Evolutionary conservation across 768 basidiomycete species (phyloP).

Genomic region (Cystobasidium tubakii): DNA sequence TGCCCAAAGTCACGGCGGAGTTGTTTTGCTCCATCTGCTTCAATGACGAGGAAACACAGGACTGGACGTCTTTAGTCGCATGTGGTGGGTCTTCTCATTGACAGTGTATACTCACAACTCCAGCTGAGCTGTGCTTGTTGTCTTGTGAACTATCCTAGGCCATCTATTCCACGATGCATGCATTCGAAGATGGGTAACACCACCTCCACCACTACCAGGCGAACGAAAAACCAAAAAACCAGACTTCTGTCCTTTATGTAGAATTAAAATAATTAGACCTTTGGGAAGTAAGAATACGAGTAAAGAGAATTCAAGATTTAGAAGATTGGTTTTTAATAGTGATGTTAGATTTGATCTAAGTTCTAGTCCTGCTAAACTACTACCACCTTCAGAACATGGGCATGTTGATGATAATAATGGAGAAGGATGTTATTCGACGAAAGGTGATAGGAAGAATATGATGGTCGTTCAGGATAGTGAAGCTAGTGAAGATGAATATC

Average conservation of each 20-base stretch:
- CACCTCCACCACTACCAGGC: neutral
- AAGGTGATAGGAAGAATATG: neutral
- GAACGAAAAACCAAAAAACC: neutral
- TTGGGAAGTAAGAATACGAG: neutral
- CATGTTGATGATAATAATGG: neutral
- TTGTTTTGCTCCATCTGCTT: conserved; percentile 26
- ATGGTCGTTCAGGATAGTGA: neutral
- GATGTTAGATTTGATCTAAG: neutral
- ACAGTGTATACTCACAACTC: neutral
- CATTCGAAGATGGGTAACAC: conserved; percentile 8
- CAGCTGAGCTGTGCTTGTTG: neutral
- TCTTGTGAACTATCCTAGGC: neutral
- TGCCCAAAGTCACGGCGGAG: conserved; percentile 27
- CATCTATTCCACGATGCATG: conserved; percentile 21
- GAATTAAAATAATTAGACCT: conserved; percentile 4
- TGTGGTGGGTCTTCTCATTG: conserved; percentile 14
- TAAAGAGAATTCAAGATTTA: conserved; percentile 21
- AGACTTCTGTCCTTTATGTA: conserved; percentile 11
- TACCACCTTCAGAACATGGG: neutral
- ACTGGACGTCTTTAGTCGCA: conserved; percentile 19
- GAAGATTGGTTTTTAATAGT: conserved; percentile 16
- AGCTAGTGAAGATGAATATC: neutral
- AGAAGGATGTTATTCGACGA: neutral
- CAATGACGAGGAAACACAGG: neutral
- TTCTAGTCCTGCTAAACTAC: conserved; percentile 14